Conservation (phyloP, 257 asterid genomes). For the Penstemon newberryi region DNA sequence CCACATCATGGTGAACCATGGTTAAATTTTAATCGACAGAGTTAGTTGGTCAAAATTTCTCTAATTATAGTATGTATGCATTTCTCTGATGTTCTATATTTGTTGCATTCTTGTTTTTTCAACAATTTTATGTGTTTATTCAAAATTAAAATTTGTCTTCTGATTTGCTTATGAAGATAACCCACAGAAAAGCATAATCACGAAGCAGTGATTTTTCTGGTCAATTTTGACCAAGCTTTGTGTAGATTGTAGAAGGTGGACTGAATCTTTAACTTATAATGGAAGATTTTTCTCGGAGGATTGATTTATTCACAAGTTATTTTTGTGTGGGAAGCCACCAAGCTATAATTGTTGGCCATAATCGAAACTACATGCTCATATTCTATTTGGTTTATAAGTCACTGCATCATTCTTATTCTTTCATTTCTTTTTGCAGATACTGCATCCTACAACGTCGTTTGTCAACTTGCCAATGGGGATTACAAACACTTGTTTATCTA, state of each 20-base stretch:
- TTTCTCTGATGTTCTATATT: neutral
- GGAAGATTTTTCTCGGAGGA: neutral
- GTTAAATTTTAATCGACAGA: neutral
- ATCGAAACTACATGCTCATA: neutral
- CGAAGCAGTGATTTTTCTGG: neutral
- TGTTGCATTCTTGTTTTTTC: neutral
- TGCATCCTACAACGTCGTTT: constrained; percentile 54
- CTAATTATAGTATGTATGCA: neutral
- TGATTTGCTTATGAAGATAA: neutral
- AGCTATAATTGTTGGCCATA: neutral
- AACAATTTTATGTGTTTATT: neutral
- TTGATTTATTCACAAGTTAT: neutral
- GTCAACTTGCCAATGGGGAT: constrained; percentile 78
- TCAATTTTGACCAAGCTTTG: neutral
- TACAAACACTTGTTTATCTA: constrained; percentile 26
- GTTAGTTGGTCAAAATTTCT: neutral
- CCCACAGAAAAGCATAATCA: neutral
- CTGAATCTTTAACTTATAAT: too few relatives aligned
- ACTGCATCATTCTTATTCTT: constrained; percentile 3
- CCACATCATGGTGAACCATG: neutral
- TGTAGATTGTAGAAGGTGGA: too few relatives aligned
- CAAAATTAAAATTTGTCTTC: neutral
- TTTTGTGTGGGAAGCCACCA: neutral
- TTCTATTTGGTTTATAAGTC: neutral
- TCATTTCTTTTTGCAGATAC: constrained; percentile 47